Evolutionary conservation across 2,329 filamentous ascomycete species (phyloP).

Genomic region (Diaporthe ilicicola): DNA sequence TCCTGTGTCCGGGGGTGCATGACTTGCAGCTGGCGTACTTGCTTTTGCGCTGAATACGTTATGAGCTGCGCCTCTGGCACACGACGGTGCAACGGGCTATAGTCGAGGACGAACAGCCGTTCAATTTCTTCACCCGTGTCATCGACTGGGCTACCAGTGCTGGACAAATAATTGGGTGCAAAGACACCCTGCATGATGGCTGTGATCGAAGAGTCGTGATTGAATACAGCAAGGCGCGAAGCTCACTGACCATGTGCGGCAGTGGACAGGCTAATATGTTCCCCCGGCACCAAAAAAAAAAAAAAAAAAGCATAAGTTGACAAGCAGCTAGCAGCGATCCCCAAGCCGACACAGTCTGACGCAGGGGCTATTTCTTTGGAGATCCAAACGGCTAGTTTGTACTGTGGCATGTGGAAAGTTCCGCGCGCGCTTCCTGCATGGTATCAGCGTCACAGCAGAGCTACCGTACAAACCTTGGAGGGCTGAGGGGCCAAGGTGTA

Average conservation of each 20-base stretch:
- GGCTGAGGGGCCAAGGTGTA: not conserved
- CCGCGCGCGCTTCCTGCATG: not conserved
- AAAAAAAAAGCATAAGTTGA: not conserved
- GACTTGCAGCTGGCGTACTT: conserved; percentile 1
- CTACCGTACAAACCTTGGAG: conserved; percentile 5
- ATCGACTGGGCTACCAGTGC: not conserved
- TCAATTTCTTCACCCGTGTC: not conserved
- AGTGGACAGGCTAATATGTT: not conserved
- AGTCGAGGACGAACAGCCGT: conserved; percentile 13
- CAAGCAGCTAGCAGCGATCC: not conserved
- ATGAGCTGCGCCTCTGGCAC: conserved; percentile 3
- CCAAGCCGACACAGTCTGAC: not conserved
- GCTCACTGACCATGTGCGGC: not conserved
- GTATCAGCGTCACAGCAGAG: conserved; percentile 1
- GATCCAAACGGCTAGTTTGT: conserved; percentile 3
- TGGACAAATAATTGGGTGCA: not conserved
- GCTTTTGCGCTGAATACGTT: not conserved
- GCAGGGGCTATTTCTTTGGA: not conserved
- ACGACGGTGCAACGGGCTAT: not conserved
- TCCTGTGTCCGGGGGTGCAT: not conserved
- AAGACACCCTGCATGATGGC: not conserved
- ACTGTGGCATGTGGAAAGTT: conserved; percentile 8
- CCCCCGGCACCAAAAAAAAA: not conserved
- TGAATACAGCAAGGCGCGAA: not conserved
- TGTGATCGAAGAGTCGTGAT: not conserved